Conservation (phyloP, 169 alveolate genomes). For the Plasmodium falciparum region DNA sequence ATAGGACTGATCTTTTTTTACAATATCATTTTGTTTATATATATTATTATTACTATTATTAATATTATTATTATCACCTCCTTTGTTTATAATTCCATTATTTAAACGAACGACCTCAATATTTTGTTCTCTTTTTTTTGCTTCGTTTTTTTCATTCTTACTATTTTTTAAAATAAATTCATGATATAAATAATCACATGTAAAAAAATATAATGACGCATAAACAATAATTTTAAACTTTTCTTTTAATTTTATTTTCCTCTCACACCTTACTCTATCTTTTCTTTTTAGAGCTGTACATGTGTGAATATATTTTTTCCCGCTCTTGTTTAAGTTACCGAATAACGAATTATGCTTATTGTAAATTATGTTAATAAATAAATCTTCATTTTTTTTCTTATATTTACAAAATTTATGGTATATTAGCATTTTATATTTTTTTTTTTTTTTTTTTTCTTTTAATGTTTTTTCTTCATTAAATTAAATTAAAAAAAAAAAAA, state of each 20-base stretch:
- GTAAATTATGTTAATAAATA: neutral
- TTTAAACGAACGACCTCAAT: neutral
- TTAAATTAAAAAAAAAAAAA: too few relatives aligned
- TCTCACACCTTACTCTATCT: slow-evolving; percentile 43
- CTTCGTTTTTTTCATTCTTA: neutral
- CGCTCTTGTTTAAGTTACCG: neutral
- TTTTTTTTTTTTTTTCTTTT: too few relatives aligned
- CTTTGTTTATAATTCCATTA: too few relatives aligned
- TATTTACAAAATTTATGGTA: slow-evolving; percentile 18
- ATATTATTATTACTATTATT: too few relatives aligned
- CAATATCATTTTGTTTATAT: too few relatives aligned
- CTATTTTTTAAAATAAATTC: slow-evolving; percentile 30
- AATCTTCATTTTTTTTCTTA: slow-evolving; percentile 3
- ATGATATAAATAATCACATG: slow-evolving; percentile 66
- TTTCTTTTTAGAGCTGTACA: slow-evolving; percentile 38
- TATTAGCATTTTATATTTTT: neutral
- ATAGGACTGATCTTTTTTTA: too few relatives aligned
- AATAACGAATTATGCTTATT: too few relatives aligned
- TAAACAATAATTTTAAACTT: slow-evolving; percentile 60
- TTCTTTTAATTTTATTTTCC: slow-evolving; percentile 50
- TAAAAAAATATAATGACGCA: slow-evolving; percentile 68
- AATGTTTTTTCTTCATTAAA: too few relatives aligned
- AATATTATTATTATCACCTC: too few relatives aligned
- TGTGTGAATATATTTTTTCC: slow-evolving; percentile 18
- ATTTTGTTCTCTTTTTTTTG: neutral